These are phyloP conservation scores for Aspergillus fumigatus DNA, from an alignment of 2,329 filamentous ascomycete species.

Conservation along the genomic window DNA sequence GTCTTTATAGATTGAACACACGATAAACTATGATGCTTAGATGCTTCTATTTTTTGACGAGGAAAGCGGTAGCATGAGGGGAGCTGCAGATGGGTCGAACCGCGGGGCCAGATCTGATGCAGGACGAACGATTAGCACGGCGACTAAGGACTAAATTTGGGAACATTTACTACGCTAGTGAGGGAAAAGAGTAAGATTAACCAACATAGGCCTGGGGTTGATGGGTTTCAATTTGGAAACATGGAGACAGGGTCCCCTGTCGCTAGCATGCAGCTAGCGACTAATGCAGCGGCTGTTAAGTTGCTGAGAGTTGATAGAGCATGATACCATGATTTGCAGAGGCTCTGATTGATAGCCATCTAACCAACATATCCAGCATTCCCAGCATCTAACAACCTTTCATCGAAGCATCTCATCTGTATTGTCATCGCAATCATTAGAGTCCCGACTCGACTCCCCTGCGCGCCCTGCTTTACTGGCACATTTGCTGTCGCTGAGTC, in stretches of 20 bases:
- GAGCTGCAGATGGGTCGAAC: neutral
- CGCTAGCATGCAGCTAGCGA: neutral
- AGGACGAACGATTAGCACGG: neutral
- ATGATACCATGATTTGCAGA: neutral
- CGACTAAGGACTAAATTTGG: neutral
- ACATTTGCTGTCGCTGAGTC: too few relatives aligned
- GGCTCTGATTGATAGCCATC: too few relatives aligned
- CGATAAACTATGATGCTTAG: neutral
- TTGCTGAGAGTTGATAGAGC: neutral
- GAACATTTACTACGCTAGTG: neutral
- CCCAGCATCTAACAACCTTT: too few relatives aligned
- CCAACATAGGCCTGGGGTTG: neutral
- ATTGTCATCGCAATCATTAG: too few relatives aligned
- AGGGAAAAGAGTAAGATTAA: neutral
- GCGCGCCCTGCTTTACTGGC: too few relatives aligned
- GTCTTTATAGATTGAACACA: neutral
- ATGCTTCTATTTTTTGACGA: slow-evolving; percentile 13
- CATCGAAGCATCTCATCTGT: too few relatives aligned
- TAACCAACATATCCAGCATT: too few relatives aligned
- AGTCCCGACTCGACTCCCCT: too few relatives aligned
- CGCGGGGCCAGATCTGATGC: neutral
- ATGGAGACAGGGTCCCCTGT: neutral
- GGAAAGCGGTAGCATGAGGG: neutral
- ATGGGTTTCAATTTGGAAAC: neutral
- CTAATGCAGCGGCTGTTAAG: neutral